Base-by-base conservation (phyloP, 176 grass and related monocot genomes). In the Chrysopogon serrulatus region DNA sequence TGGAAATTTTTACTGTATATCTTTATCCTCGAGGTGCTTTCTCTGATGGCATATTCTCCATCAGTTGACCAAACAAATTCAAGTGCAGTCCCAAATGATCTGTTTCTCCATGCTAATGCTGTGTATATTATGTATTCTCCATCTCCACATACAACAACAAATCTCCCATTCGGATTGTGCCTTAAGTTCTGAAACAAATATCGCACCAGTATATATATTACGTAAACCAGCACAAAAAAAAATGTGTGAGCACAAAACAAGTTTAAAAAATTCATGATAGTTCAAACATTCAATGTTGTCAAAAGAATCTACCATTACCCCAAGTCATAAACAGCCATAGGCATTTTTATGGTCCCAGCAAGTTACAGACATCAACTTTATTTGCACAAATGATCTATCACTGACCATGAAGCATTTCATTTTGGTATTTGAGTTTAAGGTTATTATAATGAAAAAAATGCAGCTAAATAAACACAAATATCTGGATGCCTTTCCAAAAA, bases 121-220 rank as follows among this genome's bases (percentile, higher is more conserved):
- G 96, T 95, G 76, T 94, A 98, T 85, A 99, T 99, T 75, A 99
- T 94, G 89, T 96, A 99, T 85, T 99, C 96, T 74, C 96, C 96
- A 83, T 99, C 96, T 89, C 96, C 96, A 90, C 96, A 96, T 61
- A 96, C 96, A 81, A 95, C 93, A 90, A 99, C 96, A 89, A 99
- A 99, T 83, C 96, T 90, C 41, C 96, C 96, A 76, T 96, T 99
- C 4, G 96, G 96, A 63, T 99, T 99, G 87, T 99, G 96, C 91
- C 83, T 92, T 88, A 99, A 99, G 65, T 86, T 99, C 96, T 99
- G 93, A 73, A 90, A 90, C 42, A 70, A 79, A 78, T 45, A 68
- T 41, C 68, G n/a, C 33, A 74, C 36, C 61, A 68, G 30, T 73
- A 47, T 74, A n/a, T 79, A 73, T 21, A n/a, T 48, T 67, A 87